A percentile compares a stretch with the other conserved stretches of the same genome.
Conservation (phyloP, 2,329 filamentous ascomycete genomes). For the Chalara sp. region DNA sequence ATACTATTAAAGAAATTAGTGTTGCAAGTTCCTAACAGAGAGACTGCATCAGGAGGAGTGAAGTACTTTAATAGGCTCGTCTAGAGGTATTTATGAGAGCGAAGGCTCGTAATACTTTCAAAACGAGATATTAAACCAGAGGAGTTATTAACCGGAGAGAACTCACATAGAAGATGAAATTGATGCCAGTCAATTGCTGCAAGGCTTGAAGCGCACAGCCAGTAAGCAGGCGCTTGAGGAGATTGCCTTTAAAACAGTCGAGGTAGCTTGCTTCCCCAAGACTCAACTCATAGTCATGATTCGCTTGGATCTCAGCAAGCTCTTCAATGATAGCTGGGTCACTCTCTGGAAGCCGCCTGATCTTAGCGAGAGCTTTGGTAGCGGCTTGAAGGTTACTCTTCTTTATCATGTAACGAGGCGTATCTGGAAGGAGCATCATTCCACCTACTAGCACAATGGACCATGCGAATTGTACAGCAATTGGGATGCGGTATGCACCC, state of each 20-base stretch:
- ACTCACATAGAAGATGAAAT: conserved; percentile 48
- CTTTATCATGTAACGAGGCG: conserved; percentile 65
- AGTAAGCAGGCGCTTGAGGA: conserved; percentile 53
- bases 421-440: conserved; percentile 64
- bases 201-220: conserved; percentile 60
- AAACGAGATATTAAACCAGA: too few relatives aligned
- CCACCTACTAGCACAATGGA: conserved; percentile 58
- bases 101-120: too few relatives aligned
- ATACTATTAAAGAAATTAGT: conserved; percentile 27
- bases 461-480: conserved; percentile 61
- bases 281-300: conserved; percentile 55
- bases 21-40: conserved; percentile 17
- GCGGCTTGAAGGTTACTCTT: conserved; percentile 46
- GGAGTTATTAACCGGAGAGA: too few relatives aligned
- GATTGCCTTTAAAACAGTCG: conserved; percentile 41
- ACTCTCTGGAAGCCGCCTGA: conserved; percentile 53
- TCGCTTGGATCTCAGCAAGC: conserved; percentile 55
- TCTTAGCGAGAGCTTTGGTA: conserved; percentile 46
- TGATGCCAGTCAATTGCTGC: conserved; percentile 54
- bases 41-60: too few relatives aligned
- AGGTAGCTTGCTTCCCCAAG: conserved; percentile 40
- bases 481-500: conserved; percentile 56
- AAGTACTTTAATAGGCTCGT: too few relatives aligned
- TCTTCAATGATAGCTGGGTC: conserved; percentile 55
- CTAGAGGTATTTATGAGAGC: too few relatives aligned